A percentile compares a stretch with the other conserved stretches of the same genome.
These are phyloP conservation scores for Excoecaria agallocha DNA, from an alignment of 345 rosid genomes.

Conservation along the genomic window DNA sequence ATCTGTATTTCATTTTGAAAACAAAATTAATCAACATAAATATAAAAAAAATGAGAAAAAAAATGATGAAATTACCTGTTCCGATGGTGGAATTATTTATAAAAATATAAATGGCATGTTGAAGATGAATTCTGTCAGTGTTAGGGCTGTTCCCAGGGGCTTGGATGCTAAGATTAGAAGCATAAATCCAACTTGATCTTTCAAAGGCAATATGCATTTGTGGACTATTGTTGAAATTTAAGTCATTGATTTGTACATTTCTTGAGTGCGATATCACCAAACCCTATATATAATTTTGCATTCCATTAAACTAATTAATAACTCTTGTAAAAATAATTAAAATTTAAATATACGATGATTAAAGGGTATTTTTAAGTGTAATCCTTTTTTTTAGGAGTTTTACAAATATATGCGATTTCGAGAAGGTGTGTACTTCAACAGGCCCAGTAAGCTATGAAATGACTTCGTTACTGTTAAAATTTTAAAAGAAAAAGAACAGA, in stretches of 20 bases:
- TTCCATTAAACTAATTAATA: background rate
- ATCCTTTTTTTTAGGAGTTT: too few species aligned
- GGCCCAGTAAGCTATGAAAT: too few species aligned
- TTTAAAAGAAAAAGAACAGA: too few species aligned
- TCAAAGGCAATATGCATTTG: slow-evolving; percentile 45
- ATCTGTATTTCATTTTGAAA: slow-evolving; percentile 23
- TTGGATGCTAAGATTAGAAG: slow-evolving; percentile 29
- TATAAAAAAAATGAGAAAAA: background rate
- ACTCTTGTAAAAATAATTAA: background rate
- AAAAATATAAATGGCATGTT: slow-evolving; percentile 27
- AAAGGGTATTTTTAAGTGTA: too few species aligned
- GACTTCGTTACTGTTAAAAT: too few species aligned
- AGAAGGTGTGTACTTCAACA: too few species aligned
- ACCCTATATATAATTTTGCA: background rate
- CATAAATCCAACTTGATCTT: slow-evolving; percentile 22
- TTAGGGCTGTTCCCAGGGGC: slow-evolving; percentile 49
- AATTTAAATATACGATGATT: too few species aligned
- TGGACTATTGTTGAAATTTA: slow-evolving; percentile 43
- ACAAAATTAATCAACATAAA: background rate
- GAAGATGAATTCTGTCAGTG: slow-evolving; percentile 59
- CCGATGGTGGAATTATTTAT: slow-evolving; percentile 23
- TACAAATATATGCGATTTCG: too few species aligned
- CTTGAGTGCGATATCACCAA: slow-evolving; percentile 27
- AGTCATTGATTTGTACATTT: slow-evolving; percentile 29
- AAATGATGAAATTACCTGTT: slow-evolving; percentile 33